Base-by-base conservation (phyloP, 208 protist genomes). In the Wallacemonas rigidus region DNA sequence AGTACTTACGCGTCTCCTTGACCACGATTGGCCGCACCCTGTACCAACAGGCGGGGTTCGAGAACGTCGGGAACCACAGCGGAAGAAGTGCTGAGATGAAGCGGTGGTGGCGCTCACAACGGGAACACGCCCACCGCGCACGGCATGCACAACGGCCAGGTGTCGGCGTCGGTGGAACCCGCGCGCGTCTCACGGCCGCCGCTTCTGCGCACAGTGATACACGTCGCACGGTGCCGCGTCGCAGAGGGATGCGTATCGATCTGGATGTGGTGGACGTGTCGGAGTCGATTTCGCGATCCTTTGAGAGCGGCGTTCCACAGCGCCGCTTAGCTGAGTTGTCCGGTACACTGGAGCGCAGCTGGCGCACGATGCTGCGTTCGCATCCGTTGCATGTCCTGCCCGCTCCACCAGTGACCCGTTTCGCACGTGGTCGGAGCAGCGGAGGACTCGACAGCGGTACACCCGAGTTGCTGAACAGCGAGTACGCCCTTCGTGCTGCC, bases 11-110 rank as follows among this genome's bases (percentile, higher is more conserved):
- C 11, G 74, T 83, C 3, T 72, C 87, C 5, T 15, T 67, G 15
- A 43, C 17, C 5, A 14, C 26, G 43, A 6, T 65, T 0, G 60
- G 60, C 40, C 60, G 60, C 17, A 39, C 39, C 12, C 4, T 93
- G 0, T 85, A 89, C 61, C 87, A 92, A 56, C 67, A 79, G 1
- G 48, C 57, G 12, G 82, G 82, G n/a, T 51, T 48, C 44, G 0
- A 51, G 73, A 67, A 67, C 45, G 45, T 50, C 12, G 45, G 6
- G 8, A 6, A 14, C 45, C 45, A 50, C 45, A 50, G 45, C 45
- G 45, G 8, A 50, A 6, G 45, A 6, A 12, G 45, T 12, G 67
- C 41, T 3, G 44, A 73, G 7, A 67, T 55, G 44, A 35, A 4
- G 14, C 50, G 14, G 62, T 63, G 35, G 54, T 67, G 36, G 63